Base-by-base conservation (phyloP, 176 grass and related monocot genomes). In the Zoysia pacifica region DNA sequence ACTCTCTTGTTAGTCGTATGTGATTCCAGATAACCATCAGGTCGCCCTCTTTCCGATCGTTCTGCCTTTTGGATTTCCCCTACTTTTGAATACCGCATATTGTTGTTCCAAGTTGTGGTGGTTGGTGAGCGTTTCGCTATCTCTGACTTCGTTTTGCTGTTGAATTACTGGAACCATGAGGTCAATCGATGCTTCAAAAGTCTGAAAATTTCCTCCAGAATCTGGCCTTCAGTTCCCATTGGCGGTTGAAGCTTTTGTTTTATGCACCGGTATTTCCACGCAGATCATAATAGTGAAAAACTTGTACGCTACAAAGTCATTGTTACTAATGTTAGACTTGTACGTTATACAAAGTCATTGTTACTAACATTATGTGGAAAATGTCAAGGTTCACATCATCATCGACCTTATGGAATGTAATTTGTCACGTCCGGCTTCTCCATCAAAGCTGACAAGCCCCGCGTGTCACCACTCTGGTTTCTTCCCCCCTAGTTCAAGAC, bases 151-250 rank as follows among this genome's bases (percentile, higher is more conserved):
- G 0, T 63, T 63, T 69, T 47, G 40, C 0, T 45, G 48, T 78
- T 70, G 65, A 60, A 76, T 59, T 62, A 43, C 35, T 66, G 52
- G 53, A 70, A 58, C 10, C 14, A 47, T 12, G 37, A 80, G 28
- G 47, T 80, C 81, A 74, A 70, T 55, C 7, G 9, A n/a, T 46
- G 16, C 14, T 1, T 40, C 3, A 11, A 67, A 77, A 35, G 73
- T 83, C 60, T 42, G 68, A 67, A 45, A 73, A 52, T 74, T 83
- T 9, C 18, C 42, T 69, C 46, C 13, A 3, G 39, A 37, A 51
- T 45, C 44, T 5, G 52, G 47, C 48, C 13, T 62, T 65, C 7
- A 56, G 70, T 88, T 74, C 76, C 18, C 28, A 80, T 70, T 88
- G 76, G 76, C 35, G 18, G 70, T 69, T 84, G 64, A 44, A 36